Evolutionary conservation across 2,329 filamentous ascomycete species (phyloP), one percentile per base, ranked within the genome.

Genomic region (Teratosphaeria nubilosa): DNA sequence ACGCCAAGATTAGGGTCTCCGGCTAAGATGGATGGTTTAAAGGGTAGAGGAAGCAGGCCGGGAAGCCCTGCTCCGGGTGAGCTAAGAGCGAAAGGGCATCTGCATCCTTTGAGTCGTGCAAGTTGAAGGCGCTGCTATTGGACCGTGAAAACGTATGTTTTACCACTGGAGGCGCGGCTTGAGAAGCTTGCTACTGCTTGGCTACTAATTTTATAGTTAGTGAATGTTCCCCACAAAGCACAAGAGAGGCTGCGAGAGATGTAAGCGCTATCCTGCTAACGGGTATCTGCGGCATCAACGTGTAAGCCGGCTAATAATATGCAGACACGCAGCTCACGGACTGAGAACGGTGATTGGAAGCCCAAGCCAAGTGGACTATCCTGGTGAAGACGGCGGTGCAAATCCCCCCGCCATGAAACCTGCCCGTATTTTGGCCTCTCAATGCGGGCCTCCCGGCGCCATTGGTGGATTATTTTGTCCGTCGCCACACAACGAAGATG

Each of bases 1-100:
- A 72, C 66, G 58, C 73, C 73, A 5, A 56, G 71, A 13, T 31
- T 72, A 51, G 67, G 66, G 0, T 68, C 64, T 58, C 67, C 68
- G 31, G 65, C 71, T 63, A 68, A 70, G 56, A 58, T 64, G 45
- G 64, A 62, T 16, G 65, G 59, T 5, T 11, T 52, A 5, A 31
- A 51, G 13, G 58, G 55, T 7, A 51, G 52, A 41, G 56, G 48
- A 5, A 61, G 57, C 25, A 59, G 59, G 45, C 59, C 56, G 51
- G 59, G 37, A 3, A 69, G 66, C 59, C 68, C 68, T 13, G 62
- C 64, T 45, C 61, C 62, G 41, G 62, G 63, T 0, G 66, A 67
- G 41, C 41, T 58, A 50, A 64, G 54, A 54, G 59, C 56, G 5
- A 59, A 57, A 53, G 51, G 51, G 27, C 58, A 51, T 41, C 45